Base-by-base conservation (phyloP, 805 yeast genomes). In the Wickerhamomyces chambardii region DNA sequence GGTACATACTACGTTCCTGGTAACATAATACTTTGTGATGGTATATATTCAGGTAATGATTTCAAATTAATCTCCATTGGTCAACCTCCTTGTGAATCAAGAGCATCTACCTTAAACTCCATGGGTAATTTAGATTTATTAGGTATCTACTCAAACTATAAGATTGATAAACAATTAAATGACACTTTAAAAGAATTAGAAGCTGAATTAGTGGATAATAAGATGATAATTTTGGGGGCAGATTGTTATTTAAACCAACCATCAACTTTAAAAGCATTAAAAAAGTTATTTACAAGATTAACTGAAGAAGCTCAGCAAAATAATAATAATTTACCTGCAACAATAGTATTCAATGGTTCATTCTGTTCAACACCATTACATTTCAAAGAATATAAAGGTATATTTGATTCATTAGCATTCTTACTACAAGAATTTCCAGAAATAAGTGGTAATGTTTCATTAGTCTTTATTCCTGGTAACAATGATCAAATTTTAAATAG, bases 401-500 rank as follows among this genome's bases (percentile, higher is more conserved):
- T 72, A 18, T 89, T 92, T 58, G 95, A 89, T 48, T 63, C 75
- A 3, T 63, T 92, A 14, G 90, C 95, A 0, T 63, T 66, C 3
- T 48, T 85, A 3, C 50, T 92, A 15, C 70, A 78, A 9, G 64
- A 69, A 32, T 83, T 63, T 45, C 82, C 85, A 0, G 51, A 55
- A 4, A 56, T 86, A 6, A 59, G 76, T 12, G 50, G 60, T 7
- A 51, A 59, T 6, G 67, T 82, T 21, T 76, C 80, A 34, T 56
- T 92, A 21, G 59, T 86, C 1, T 73, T 92, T 39, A 63, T 90
- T 1, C 97, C 97, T 0, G 97, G 98, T 1, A 74, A 75, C 29
- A 83, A 85, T 45, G 99, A 92, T 58, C 96, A 96, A 0, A 92
- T 97, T 97, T 78, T 78, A 26, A 73, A 92, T 1, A 87, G 90